Evolutionary conservation across 805 yeast species (phyloP).

Genomic region (Nakazawaea wyomingensis): DNA sequence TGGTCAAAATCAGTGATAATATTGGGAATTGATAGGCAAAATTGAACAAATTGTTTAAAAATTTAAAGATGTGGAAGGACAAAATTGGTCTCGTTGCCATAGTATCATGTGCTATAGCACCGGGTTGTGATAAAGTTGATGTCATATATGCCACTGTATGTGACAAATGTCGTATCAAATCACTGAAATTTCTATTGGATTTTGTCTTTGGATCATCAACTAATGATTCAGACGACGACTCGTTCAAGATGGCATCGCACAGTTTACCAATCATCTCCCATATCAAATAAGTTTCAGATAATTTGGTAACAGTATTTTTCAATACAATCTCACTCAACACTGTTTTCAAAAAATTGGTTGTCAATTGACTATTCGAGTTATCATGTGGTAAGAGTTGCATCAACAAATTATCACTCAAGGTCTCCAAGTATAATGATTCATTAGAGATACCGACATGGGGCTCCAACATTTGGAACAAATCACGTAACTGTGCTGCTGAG

Average conservation of each 20-base stretch:
- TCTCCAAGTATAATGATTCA: slow-evolving; percentile 25
- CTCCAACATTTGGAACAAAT: slow-evolving; percentile 27
- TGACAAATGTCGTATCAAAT: slow-evolving; percentile 16
- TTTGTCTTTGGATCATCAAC: not conserved
- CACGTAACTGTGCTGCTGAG: slow-evolving; percentile 21
- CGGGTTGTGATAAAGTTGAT: slow-evolving; percentile 18
- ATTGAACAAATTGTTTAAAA: slow-evolving; percentile 16
- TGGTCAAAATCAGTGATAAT: slow-evolving; percentile 10
- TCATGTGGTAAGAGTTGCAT: slow-evolving; percentile 34
- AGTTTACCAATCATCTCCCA: slow-evolving; percentile 35
- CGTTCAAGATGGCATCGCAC: slow-evolving; percentile 4
- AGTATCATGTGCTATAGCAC: slow-evolving; percentile 8
- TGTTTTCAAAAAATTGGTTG: slow-evolving; percentile 32
- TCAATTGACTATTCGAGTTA: slow-evolving; percentile 33
- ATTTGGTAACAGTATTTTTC: slow-evolving; percentile 34
- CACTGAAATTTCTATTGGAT: slow-evolving; percentile 11
- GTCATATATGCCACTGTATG: slow-evolving; percentile 26
- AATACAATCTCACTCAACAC: slow-evolving; percentile 38
- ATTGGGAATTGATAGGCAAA: slow-evolving; percentile 18
- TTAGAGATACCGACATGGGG: slow-evolving; percentile 22
- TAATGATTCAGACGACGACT: not conserved
- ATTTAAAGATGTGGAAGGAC: slow-evolving; percentile 19
- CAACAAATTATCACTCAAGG: slow-evolving; percentile 31
- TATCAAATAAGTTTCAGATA: slow-evolving; percentile 47
- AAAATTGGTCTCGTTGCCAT: slow-evolving; percentile 1